phyloP scores from a whole-genome alignment of 805 yeast genomes.

The Cyberlindnera mrakii region DNA sequence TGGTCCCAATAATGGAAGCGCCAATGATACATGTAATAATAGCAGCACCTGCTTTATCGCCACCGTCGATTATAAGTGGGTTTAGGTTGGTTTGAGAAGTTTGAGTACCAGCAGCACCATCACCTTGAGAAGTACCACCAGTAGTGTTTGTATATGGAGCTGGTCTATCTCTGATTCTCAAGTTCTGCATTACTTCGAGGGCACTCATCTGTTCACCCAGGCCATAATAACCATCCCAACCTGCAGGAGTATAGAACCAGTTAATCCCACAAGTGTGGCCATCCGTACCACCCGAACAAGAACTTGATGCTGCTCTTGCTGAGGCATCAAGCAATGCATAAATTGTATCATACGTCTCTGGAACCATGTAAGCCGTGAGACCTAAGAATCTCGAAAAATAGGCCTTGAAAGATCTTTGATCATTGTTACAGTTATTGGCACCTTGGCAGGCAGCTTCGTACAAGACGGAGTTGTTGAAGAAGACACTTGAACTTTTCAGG shows the following conservation, averaged over 20 bases:
- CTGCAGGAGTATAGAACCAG: constrained; percentile 45
- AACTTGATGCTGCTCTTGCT: constrained; percentile 65
- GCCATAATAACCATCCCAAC: constrained; percentile 68
- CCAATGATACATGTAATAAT: constrained; percentile 53
- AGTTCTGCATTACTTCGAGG: constrained; percentile 46
- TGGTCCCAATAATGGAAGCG: constrained; percentile 30
- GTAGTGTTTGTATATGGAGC: constrained; percentile 53
- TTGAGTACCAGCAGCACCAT: constrained; percentile 57
- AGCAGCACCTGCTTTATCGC: constrained; percentile 62
- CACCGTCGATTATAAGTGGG: constrained; percentile 32
- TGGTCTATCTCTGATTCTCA: constrained; percentile 30
- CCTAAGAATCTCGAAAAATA: constrained; percentile 62
- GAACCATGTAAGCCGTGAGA: constrained; percentile 54
- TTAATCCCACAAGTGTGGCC: constrained; percentile 76
- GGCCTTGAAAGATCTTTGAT: constrained; percentile 72
- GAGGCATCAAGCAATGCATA: constrained; percentile 41
- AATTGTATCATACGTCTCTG: constrained; percentile 43
- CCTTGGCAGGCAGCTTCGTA: constrained; percentile 71
- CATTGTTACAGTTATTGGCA: constrained; percentile 52
- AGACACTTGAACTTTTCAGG: constrained; percentile 44
- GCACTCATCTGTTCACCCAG: constrained; percentile 84
- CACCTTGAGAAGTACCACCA: constrained; percentile 66
- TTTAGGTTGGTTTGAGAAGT: constrained; percentile 28
- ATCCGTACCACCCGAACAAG: constrained; percentile 79
- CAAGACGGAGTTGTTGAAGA: constrained; percentile 52